A percentile compares a stretch with the other conserved stretches of the same genome.
Evolutionary conservation across 306 rosid genomes (phyloP).

Genomic region (Ochetophila trinervis): DNA sequence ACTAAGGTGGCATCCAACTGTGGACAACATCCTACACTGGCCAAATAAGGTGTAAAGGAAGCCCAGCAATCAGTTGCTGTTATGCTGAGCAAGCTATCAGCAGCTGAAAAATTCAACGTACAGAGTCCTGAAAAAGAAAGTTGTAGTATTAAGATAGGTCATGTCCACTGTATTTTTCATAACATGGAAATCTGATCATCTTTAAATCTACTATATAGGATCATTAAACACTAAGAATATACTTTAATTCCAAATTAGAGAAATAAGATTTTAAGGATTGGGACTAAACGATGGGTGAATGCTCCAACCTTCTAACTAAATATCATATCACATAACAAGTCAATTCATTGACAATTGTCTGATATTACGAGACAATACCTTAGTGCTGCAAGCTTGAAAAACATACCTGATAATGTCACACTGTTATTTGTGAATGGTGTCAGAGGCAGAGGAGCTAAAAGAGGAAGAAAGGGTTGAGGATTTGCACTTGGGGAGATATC

Average conservation of each 20-base stretch:
- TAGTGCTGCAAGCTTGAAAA: constrained; percentile 7
- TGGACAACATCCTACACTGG: constrained; percentile 70
- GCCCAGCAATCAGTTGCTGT: constrained; percentile 63
- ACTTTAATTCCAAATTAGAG: background rate
- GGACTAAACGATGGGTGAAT: background rate
- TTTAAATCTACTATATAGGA: background rate
- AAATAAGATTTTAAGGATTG: background rate
- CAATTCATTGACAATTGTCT: background rate
- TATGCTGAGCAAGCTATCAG: constrained; percentile 37
- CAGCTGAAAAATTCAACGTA: constrained; percentile 44
- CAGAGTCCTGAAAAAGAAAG: constrained; percentile 47
- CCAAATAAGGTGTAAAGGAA: constrained; percentile 65
- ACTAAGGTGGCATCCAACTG: constrained; percentile 50
- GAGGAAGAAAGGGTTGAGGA: constrained; percentile 55
- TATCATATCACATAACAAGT: background rate
- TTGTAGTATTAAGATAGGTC: background rate
- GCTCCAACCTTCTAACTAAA: background rate
- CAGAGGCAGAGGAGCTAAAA: constrained; percentile 55
- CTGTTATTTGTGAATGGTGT: constrained; percentile 42
- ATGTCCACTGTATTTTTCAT: background rate
- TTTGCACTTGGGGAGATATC: constrained; percentile 33
- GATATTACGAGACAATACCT: background rate
- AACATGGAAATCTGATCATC: background rate
- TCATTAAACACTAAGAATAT: background rate
- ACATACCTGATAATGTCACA: constrained; percentile 46